Evolutionary conservation across 1,139 yeast species (phyloP), one percentile per base, ranked within the genome.

Genomic region (Hyphopichia buzzinii): DNA sequence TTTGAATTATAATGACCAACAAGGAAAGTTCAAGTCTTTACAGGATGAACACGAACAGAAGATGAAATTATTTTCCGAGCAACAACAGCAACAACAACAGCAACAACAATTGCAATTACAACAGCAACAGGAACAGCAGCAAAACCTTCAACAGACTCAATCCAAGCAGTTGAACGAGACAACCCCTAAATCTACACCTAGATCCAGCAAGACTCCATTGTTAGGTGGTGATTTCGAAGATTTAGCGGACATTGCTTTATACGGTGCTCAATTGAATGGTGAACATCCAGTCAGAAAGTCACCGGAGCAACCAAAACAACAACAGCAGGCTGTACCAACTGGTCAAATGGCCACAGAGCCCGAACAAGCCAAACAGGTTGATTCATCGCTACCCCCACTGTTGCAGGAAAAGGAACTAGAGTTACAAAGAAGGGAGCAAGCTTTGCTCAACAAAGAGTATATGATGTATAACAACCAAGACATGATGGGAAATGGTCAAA

Each of bases 181-280:
- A n/a, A 19, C 31, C 21, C 22, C 17, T 17, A 17, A 17, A 17
- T 25, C 29, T 4, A 31, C 12, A 7, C 17, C 15, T 13, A 31
- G 52, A 48, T 31, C 50, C 55, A 12, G 41, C 45, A 5, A 34
- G 32, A 29, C 40, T 44, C 5, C 37, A 39, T 7, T 19, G 8
- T 7, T 19, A 10, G 23, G 23, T 14, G 66, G 59, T 31, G 59
- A 70, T 41, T 57, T 73, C 30, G 64, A 65, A 26, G 79, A 74
- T 44, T 59, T 72, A 38, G 54, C 74, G 2, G 73, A 68, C 43
- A 67, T 70, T 40, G 77, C 77, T 1, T 38, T 68, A 11, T 69
- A 67, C 43, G 69, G 72, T 2, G 72, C 67, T 16, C 45, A 48
- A 8, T 46, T 64, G 32, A 59, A 60, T 38, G 64, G 60, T 6